A percentile compares a stretch with the other conserved stretches of the same genome.
phyloP scores from a whole-genome alignment of 768 basidiomycete genomes.

The Kwoniella sp. region DNA sequence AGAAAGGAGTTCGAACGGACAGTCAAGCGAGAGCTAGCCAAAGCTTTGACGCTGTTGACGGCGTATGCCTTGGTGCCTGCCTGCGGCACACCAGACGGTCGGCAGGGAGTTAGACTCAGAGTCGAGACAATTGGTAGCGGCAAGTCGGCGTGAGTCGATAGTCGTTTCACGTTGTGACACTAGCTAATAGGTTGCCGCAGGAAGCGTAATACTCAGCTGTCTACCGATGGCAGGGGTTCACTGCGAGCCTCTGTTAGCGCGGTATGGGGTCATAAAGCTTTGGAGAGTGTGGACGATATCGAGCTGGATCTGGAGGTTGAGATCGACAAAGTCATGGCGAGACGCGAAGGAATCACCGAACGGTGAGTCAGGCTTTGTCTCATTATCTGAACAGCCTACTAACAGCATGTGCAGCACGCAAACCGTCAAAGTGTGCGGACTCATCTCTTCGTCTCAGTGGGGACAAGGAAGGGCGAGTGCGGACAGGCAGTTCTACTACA shows the following conservation, averaged over 20 bases:
- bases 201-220: slow-evolving; percentile 60
- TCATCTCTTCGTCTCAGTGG: slow-evolving; percentile 75
- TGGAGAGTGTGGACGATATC: slow-evolving; percentile 71
- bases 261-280: slow-evolving; percentile 78
- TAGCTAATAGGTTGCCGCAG: slow-evolving; percentile 25
- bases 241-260: slow-evolving; percentile 63
- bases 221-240: slow-evolving; percentile 65
- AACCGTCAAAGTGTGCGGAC: slow-evolving; percentile 62
- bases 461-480: slow-evolving; percentile 70
- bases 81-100: slow-evolving; percentile 44
- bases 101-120: slow-evolving; percentile 62
- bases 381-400: slow-evolving; percentile 6
- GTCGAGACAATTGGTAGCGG: slow-evolving; percentile 59
- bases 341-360: slow-evolving; percentile 51
- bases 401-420: slow-evolving; percentile 18
- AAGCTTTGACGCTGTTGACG: slow-evolving; percentile 72
- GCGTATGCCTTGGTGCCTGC: slow-evolving; percentile 82
- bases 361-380: slow-evolving; percentile 25
- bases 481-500: slow-evolving; percentile 86
- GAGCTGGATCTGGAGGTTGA: slow-evolving; percentile 66
- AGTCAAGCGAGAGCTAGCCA: slow-evolving; percentile 79
- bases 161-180: not conserved
- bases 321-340: slow-evolving; percentile 59
- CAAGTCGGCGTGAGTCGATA: slow-evolving; percentile 61
- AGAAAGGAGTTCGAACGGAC: slow-evolving; percentile 87